Evolutionary conservation across 179 eudicot species (phyloP).

Genomic region (Nepenthes alata): DNA sequence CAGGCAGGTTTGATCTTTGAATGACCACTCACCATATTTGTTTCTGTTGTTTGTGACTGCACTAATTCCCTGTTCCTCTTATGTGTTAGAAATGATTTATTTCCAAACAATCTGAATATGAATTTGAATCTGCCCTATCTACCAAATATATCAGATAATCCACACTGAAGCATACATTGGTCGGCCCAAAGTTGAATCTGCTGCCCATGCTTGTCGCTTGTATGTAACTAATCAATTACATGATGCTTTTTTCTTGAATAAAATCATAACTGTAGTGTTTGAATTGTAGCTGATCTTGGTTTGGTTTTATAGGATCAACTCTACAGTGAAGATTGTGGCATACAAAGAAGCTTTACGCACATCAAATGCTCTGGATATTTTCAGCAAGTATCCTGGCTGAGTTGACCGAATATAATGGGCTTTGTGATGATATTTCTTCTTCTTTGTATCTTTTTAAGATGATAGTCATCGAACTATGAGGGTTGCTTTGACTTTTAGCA

Average conservation of each 20-base stretch:
- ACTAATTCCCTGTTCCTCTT: neutral
- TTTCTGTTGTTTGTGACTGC: neutral
- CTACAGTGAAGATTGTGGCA: slow-evolving; percentile 58
- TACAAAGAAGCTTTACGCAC: slow-evolving; percentile 84
- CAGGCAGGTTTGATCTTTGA: slow-evolving; percentile 59
- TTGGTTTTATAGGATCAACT: slow-evolving; percentile 52
- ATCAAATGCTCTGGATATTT: slow-evolving; percentile 83
- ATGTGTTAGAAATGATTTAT: neutral
- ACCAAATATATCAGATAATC: slow-evolving; percentile 41
- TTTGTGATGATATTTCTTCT: neutral
- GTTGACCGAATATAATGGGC: neutral
- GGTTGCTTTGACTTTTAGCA: slow-evolving; percentile 20
- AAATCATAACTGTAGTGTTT: slow-evolving; percentile 1
- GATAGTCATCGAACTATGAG: slow-evolving; percentile 2
- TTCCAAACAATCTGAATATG: neutral
- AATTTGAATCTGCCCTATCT: slow-evolving; percentile 3
- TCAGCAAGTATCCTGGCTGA: slow-evolving; percentile 65
- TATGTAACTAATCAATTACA: slow-evolving; percentile 20
- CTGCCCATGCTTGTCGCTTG: slow-evolving; percentile 90
- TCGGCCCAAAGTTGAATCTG: slow-evolving; percentile 85
- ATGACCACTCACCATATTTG: neutral
- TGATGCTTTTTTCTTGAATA: neutral
- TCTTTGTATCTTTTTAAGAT: neutral
- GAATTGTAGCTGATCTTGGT: slow-evolving; percentile 10
- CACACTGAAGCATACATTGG: slow-evolving; percentile 86